These are phyloP conservation scores for Rubroboletus pulcherrimus DNA, from an alignment of 768 basidiomycete genomes.

Conservation along the genomic window DNA sequence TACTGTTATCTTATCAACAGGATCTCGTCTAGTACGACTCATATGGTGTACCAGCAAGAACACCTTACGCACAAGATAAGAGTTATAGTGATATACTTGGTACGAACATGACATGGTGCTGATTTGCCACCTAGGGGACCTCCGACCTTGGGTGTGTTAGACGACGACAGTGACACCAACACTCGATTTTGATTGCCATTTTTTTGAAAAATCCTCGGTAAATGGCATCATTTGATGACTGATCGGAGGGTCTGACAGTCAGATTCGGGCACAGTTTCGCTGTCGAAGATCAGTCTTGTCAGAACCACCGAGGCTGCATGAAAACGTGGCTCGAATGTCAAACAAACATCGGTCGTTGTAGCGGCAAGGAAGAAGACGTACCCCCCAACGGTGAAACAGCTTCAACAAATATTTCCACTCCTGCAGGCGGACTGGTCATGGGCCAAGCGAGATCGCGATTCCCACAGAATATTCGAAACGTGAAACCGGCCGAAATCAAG, in stretches of 20 bases:
- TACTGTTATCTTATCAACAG: not conserved
- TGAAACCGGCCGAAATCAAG: not conserved
- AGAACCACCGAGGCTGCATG: not conserved
- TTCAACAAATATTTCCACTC: not conserved
- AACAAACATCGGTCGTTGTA: not conserved
- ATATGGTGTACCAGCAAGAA: not conserved
- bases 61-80: too few species aligned
- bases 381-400: not conserved
- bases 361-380: not conserved
- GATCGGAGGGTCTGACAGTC: not conserved
- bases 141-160: not conserved
- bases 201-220: not conserved
- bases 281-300: not conserved
- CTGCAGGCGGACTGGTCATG: not conserved
- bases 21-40: not conserved
- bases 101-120: not conserved
- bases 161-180: not conserved
- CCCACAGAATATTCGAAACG: not conserved
- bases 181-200: not conserved
- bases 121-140: not conserved
- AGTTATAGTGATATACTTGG: not conserved
- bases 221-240: slow-evolving; percentile 2
- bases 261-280: not conserved
- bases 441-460: not conserved
- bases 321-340: not conserved